Evolutionary conservation across 768 basidiomycete genomes (phyloP).

Genomic region (Lentinula aciculospora): DNA sequence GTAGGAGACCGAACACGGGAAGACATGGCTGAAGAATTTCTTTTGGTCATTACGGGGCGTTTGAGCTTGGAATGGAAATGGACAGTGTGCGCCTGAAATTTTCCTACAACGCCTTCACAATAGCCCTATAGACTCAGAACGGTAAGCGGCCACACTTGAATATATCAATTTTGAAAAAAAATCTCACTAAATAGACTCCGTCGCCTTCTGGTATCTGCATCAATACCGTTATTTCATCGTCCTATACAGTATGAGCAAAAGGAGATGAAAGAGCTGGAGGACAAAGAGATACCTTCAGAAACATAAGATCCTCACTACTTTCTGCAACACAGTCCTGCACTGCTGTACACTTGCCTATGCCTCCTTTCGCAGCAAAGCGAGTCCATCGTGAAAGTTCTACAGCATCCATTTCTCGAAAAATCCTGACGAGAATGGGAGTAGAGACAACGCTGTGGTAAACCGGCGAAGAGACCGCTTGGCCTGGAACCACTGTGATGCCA

Average conservation of each 20-base stretch:
- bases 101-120: conserved; percentile 84
- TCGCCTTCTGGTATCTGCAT: conserved; percentile 58
- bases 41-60: conserved; percentile 73
- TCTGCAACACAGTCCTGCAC: conserved; percentile 71
- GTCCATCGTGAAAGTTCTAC: conserved; percentile 75
- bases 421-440: not conserved
- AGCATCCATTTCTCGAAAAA: conserved; percentile 48
- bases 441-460: not conserved
- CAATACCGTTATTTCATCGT: conserved; percentile 74
- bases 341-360: conserved; percentile 78
- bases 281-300: conserved; percentile 56
- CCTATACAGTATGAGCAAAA: conserved; percentile 32
- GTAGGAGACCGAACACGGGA: conserved; percentile 16
- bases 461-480: not conserved
- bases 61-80: conserved; percentile 72
- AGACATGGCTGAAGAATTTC: conserved; percentile 31
- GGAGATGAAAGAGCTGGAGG: not conserved
- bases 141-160: not conserved
- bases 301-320: conserved; percentile 76
- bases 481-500: not conserved
- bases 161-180: not conserved
- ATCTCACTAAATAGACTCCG: conserved; percentile 58
- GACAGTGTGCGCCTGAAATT: conserved; percentile 60
- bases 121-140: conserved; percentile 48
- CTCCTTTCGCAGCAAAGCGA: conserved; percentile 79